Conservation (phyloP, 331 rosid species). For the Spiraea crenata region DNA sequence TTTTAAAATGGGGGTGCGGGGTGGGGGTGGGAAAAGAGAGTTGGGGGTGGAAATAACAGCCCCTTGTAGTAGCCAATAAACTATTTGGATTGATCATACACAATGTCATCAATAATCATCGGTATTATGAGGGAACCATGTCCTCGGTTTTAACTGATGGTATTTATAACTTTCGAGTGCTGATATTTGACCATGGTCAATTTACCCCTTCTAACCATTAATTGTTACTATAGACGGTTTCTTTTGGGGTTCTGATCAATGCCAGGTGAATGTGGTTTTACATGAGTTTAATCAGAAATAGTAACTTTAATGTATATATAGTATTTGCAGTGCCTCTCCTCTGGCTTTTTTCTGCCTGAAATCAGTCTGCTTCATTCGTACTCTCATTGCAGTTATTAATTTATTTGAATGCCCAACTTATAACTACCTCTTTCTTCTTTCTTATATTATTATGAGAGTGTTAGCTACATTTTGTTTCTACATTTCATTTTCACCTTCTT, state of each 20-base stretch:
- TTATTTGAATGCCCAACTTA: slow-evolving; percentile 28
- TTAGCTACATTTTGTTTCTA: no score
- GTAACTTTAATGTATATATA: slow-evolving; percentile 28
- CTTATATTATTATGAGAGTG: no score
- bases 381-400: slow-evolving; percentile 48
- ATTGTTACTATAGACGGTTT: not conserved
- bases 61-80: no score
- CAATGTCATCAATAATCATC: no score
- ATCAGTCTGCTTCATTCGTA: slow-evolving; percentile 49
- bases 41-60: no score
- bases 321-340: slow-evolving; percentile 10
- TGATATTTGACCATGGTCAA: no score
- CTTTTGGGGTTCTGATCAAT: slow-evolving; percentile 7
- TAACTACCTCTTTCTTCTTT: slow-evolving; percentile 42
- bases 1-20: no score
- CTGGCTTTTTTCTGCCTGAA: slow-evolving; percentile 23
- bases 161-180: no score
- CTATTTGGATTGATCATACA: no score
- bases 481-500: slow-evolving; percentile 26
- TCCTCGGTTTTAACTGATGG: no score
- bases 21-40: no score
- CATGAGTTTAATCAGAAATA: slow-evolving; percentile 34
- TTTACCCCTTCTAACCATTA: not conserved
- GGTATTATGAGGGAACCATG: no score
- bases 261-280: slow-evolving; percentile 25